phyloP scores from a whole-genome alignment of 1,284 basidiomycete species.

The Tremellales sp. region DNA sequence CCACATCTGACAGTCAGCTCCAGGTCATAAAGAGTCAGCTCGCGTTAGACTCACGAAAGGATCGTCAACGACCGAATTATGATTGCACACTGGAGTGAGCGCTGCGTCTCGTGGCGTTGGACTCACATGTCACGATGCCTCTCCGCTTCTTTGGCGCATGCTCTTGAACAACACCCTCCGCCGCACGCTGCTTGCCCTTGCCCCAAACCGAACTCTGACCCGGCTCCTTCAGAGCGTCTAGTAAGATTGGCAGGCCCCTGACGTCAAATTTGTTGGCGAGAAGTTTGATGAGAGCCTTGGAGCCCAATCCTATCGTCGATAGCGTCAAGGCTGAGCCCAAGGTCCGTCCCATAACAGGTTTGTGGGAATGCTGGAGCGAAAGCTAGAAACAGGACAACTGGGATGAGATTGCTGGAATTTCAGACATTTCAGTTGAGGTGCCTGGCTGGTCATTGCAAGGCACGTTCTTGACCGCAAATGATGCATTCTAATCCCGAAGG shows the following conservation, averaged over 20 bases:
- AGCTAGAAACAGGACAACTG: not conserved
- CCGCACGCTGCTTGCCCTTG: conserved; percentile 20
- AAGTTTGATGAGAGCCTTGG: conserved; percentile 68
- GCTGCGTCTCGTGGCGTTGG: not conserved
- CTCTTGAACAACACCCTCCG: conserved; percentile 4
- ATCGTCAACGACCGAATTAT: conserved; percentile 67
- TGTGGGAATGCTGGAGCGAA: too few species aligned
- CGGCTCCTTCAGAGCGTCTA: conserved; percentile 59
- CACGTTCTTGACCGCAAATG: not conserved
- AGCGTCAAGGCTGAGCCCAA: conserved; percentile 37
- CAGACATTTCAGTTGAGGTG: not conserved
- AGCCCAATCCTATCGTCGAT: conserved; percentile 59
- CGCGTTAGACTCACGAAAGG: conserved; percentile 38
- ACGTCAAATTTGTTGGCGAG: conserved; percentile 64
- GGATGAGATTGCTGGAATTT: not conserved
- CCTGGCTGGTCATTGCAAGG: not conserved
- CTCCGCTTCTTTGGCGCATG: conserved; percentile 49
- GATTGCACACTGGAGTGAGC: conserved; percentile 67
- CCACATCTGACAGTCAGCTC: conserved; percentile 75
- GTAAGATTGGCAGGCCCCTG: conserved; percentile 62
- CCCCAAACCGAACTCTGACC: conserved; percentile 14
- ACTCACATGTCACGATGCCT: conserved; percentile 73
- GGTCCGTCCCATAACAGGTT: not conserved
- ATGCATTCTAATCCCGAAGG: conserved; percentile 32
- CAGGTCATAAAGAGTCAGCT: not conserved